A percentile compares a stretch with the other conserved stretches of the same genome.
Evolutionary conservation across 2,329 filamentous ascomycete genomes (phyloP).

Genomic region (Karstenula rhodostoma): DNA sequence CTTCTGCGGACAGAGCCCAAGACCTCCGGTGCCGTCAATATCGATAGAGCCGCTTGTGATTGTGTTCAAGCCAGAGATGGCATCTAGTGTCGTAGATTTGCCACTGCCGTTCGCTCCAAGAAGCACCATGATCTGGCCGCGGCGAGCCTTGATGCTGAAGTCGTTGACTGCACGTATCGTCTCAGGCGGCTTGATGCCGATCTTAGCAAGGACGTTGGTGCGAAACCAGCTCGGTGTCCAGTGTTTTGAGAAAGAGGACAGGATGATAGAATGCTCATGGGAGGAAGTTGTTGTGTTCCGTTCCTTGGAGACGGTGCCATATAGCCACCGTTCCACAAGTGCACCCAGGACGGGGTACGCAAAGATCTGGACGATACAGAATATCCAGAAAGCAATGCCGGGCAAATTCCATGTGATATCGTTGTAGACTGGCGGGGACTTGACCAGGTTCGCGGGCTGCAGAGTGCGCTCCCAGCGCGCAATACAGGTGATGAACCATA

Average conservation of each 20-base stretch:
- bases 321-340: constrained; percentile 74
- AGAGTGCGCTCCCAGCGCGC: constrained; percentile 77
- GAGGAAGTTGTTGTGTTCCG: constrained; percentile 53
- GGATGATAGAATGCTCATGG: constrained; percentile 66
- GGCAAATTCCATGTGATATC: constrained; percentile 67
- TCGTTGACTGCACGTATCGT: constrained; percentile 81
- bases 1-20: constrained; percentile 90
- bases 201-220: constrained; percentile 53
- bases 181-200: constrained; percentile 60
- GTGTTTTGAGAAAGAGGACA: constrained; percentile 78
- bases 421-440: constrained; percentile 63
- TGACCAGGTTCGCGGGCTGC: constrained; percentile 66
- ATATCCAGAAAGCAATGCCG: constrained; percentile 79
- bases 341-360: constrained; percentile 79
- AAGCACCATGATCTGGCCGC: constrained; percentile 85
- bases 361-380: constrained; percentile 79
- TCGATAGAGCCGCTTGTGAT: constrained; percentile 79
- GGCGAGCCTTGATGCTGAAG: constrained; percentile 73
- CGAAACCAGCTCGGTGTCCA: constrained; percentile 74
- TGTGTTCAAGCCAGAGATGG: constrained; percentile 82
- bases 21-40: constrained; percentile 78
- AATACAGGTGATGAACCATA: constrained; percentile 80
- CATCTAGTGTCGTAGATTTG: constrained; percentile 88
- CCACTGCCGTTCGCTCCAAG: constrained; percentile 90
- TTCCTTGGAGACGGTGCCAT: constrained; percentile 73